Evolutionary conservation across 2,329 filamentous ascomycete genomes (phyloP), one percentile per base, ranked within the genome.

Genomic region (Fusarium sp.): DNA sequence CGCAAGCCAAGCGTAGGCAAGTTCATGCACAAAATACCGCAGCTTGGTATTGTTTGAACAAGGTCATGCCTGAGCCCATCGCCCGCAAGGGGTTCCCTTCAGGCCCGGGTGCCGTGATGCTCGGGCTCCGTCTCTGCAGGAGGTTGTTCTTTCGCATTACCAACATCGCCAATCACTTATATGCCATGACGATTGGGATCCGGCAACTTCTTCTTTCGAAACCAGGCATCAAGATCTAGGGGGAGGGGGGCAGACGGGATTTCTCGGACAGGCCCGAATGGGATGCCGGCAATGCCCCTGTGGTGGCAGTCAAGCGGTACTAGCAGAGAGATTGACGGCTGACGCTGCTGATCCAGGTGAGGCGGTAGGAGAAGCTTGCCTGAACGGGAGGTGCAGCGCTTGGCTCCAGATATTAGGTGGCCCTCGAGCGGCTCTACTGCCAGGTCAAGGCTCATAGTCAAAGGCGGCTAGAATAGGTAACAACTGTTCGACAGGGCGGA

Each of bases 21-120:
- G 66, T 69, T 57, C 65, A 73, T 72, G 62, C 43, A 71, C 59
- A 69, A 67, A 70, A 74, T 65, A 76, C 70, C 76, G 76, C 74
- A 71, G 65, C 62, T 68, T 69, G 74, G 64, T 71, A 67, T 61
- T 54, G 39, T 70, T 65, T 67, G 48, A 67, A 57, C 74, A 76
- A 61, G 72, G 75, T 66, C 32, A 56, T 69, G 64, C 50, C 69
- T 67, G 64, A 35, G 43, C 30, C n/a, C 50, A 34, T 61, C 61
- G 63, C 43, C 61, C 56, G 59, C 62, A 61, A 52, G 54, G 58
- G 63, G 61, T 59, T 50, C 37, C 64, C 54, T 37, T 68, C 62
- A 67, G 69, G 48, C 52, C 60, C 66, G n/a, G 48, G 23, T 39
- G 56, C 27, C 23, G 60, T 68, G 71, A 68, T 66, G 56, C n/a